phyloP scores from a whole-genome alignment of 2,329 filamentous ascomycete species.

The Aspergillus candidus region DNA sequence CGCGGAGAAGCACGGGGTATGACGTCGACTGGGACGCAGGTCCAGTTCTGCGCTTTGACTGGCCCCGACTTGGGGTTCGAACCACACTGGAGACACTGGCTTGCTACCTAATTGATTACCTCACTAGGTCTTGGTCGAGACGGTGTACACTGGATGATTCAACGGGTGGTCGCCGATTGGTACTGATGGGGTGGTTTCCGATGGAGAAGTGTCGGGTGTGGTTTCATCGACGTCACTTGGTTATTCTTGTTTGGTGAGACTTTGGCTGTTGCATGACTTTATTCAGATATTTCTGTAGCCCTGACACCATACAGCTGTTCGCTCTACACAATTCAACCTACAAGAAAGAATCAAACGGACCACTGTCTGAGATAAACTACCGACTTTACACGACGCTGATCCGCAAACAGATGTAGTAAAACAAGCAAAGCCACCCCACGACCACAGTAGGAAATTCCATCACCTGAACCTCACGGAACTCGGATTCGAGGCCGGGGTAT shows the following conservation, averaged over 20 bases:
- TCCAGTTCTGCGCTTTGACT: too few species aligned
- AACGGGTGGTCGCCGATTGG: too few species aligned
- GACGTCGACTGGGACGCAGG: slow-evolving; percentile 2
- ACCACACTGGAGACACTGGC: too few species aligned
- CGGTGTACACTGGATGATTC: too few species aligned
- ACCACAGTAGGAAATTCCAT: slow-evolving; percentile 20
- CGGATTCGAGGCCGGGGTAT: slow-evolving; percentile 28
- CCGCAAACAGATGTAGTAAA: slow-evolving; percentile 17
- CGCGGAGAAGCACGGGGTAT: slow-evolving; percentile 6
- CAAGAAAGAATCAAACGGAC: neutral
- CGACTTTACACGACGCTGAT: neutral
- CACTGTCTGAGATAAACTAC: neutral
- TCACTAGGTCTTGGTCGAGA: too few species aligned
- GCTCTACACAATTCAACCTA: neutral
- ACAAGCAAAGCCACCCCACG: slow-evolving; percentile 20
- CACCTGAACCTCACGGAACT: slow-evolving; percentile 17
- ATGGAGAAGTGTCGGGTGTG: neutral
- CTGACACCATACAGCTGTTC: neutral
- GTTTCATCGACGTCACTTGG: slow-evolving; percentile 21
- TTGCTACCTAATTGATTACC: too few species aligned
- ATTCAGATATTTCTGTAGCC: neutral
- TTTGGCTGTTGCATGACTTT: neutral
- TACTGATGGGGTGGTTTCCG: neutral
- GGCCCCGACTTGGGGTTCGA: too few species aligned
- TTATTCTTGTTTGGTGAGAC: slow-evolving; percentile 15